Conservation (phyloP, 2,329 filamentous ascomycete genomes). For the Paraconiothyrium sp. region DNA sequence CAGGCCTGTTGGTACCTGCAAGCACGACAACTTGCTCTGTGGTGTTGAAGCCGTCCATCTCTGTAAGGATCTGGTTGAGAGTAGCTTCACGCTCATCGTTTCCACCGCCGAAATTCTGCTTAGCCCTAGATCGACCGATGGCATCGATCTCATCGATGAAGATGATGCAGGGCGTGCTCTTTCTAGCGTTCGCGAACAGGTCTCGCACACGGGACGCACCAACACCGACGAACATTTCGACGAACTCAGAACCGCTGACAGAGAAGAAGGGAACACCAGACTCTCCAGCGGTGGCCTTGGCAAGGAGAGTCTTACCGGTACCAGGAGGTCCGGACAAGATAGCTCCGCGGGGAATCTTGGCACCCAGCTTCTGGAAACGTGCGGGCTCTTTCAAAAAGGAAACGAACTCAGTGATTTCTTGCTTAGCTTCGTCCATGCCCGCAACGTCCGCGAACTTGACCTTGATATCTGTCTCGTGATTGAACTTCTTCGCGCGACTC, state of each 20-base stretch:
- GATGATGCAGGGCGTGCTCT: constrained; percentile 97
- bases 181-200: constrained; percentile 91
- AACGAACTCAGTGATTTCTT: constrained; percentile 99
- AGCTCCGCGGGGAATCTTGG: constrained; percentile 96
- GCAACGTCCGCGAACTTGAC: constrained; percentile 97
- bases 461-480: constrained; percentile 94
- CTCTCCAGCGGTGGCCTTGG: constrained; percentile 97
- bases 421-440: constrained; percentile 97
- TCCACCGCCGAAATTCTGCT: constrained; percentile 84
- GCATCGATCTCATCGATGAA: constrained; percentile 99
- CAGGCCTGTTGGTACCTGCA: constrained; percentile 94
- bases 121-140: constrained; percentile 88
- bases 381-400: constrained; percentile 95
- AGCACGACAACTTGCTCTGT: constrained; percentile 95
- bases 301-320: constrained; percentile 96
- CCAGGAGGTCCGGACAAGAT: constrained; percentile 97
- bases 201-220: constrained; percentile 95
- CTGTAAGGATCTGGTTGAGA: constrained; percentile 96
- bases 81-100: constrained; percentile 98
- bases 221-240: constrained; percentile 99
- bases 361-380: constrained; percentile 90
- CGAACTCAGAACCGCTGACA: constrained; percentile 97
- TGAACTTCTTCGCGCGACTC: constrained; percentile 96
- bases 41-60: constrained; percentile 99
- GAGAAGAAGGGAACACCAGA: constrained; percentile 98